A percentile compares a stretch with the other conserved stretches of the same genome.
Conservation (phyloP, 1,139 yeast species). For the Sugiyamaella novakii region DNA sequence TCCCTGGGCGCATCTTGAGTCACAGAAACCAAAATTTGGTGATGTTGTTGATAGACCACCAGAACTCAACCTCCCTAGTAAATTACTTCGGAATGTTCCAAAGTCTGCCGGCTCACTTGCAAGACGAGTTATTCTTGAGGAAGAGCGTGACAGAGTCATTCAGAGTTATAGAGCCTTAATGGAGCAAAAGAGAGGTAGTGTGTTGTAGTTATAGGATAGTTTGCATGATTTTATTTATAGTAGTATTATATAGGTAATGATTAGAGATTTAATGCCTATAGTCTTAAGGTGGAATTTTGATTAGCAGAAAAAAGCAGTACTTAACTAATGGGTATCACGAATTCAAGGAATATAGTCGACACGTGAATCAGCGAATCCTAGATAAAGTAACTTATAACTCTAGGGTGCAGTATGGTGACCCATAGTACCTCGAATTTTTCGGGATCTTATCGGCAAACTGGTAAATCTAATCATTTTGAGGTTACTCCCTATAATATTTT, state of each 20-base stretch:
- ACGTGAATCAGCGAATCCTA: too few species aligned
- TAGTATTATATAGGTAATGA: neutral
- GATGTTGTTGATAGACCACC: slow-evolving; percentile 49
- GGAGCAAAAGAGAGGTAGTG: slow-evolving; percentile 32
- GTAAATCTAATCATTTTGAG: too few species aligned
- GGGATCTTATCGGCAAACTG: too few species aligned
- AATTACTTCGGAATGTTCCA: slow-evolving; percentile 42
- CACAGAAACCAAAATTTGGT: slow-evolving; percentile 44
- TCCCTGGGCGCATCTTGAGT: slow-evolving; percentile 45
- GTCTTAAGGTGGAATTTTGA: too few species aligned
- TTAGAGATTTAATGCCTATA: neutral
- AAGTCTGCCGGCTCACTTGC: slow-evolving; percentile 47
- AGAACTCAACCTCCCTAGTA: slow-evolving; percentile 39
- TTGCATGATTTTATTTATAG: slow-evolving; percentile 10
- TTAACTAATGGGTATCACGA: too few species aligned
- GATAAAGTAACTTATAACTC: too few species aligned
- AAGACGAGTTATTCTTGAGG: slow-evolving; percentile 42
- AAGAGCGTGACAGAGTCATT: slow-evolving; percentile 44
- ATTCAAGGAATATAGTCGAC: too few species aligned
- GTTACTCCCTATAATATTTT: too few species aligned
- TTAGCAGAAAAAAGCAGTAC: too few species aligned
- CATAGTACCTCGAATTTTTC: too few species aligned
- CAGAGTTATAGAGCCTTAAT: slow-evolving; percentile 39
- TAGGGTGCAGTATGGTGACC: too few species aligned
- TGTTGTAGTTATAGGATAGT: neutral